Base-by-base conservation (phyloP, 202 grass and related monocot species). In the Cymbopogon flexuosus region DNA sequence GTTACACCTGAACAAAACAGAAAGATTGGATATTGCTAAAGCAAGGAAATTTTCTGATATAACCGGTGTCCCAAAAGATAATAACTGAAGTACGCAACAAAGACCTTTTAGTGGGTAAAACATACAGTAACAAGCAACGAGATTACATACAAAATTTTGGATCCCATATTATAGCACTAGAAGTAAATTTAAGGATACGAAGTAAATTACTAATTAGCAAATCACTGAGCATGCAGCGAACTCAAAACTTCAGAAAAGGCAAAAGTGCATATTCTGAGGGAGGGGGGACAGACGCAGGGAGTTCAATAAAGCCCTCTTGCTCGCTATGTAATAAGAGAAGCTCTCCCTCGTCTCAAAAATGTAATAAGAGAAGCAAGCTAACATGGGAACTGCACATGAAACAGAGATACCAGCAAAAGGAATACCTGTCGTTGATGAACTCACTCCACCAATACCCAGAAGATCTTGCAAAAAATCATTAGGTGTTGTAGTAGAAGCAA, bases 381-480 rank as follows among this genome's bases (percentile, higher is more conserved):
- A 63, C 51, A 79, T 75, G 62, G 73, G 4, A 76, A 43, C 2
- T 34, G 23, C 22, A 69, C 68, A 63, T 62, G 62, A 54, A 40
- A 76, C 21, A 15, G 29, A 72, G 24, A 62, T 42, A 70, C 29
- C 54, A 46, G 22, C 6, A 60, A 71, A 85, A 56, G 52, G 49
- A 78, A 77, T 84, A 94, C 95, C 95, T 94, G 88, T 60, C 35
- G 84, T 75, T 82, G 90, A 65, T 57, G 82, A 68, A 83, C 84
- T 84, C 62, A 78, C 43, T 75, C 89, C 77, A 73, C 85, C 88
- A 86, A 94, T 89, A 76, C 86, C 95, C 79, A 97, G 81, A 68
- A 97, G 79, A 76, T 97, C 95, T 70, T 90, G 80, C 54, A 97
- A 79, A 69, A 97, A 97, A 78, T 93, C 84, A 52, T 37, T 91